Conservation (phyloP, 768 basidiomycete species). For the Mycena indigotica region DNA sequence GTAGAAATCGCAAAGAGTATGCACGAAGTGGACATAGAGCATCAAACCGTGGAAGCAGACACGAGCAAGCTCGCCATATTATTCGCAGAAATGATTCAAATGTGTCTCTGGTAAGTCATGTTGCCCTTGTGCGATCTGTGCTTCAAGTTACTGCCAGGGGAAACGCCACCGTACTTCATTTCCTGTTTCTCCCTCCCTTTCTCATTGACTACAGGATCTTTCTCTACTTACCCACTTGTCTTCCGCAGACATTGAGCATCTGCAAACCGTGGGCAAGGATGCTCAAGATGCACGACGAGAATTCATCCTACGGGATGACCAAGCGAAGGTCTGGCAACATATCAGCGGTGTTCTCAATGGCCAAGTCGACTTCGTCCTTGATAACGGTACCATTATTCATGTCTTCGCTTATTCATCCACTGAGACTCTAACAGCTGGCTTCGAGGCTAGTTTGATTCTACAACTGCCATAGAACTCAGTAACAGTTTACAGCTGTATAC, state of each 20-base stretch:
- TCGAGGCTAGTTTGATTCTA: conserved; percentile 60
- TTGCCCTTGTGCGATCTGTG: too few relatives aligned
- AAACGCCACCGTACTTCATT: conserved; percentile 76
- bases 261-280: conserved; percentile 83
- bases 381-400: conserved; percentile 72
- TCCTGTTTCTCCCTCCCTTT: not conserved
- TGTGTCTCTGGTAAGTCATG: conserved; percentile 75
- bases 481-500: conserved; percentile 73
- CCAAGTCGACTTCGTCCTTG: conserved; percentile 84
- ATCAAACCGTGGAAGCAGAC: conserved; percentile 45
- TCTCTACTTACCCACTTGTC: conserved; percentile 87
- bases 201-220: conserved; percentile 52
- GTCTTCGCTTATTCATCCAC: not conserved
- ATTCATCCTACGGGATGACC: conserved; percentile 85
- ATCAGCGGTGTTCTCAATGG: conserved; percentile 56
- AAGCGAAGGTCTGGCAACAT: conserved; percentile 72
- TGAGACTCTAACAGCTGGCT: conserved; percentile 63
- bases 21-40: conserved; percentile 60
- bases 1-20: conserved; percentile 76
- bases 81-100: conserved; percentile 86
- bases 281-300: conserved; percentile 75
- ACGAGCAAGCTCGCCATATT: conserved; percentile 59
- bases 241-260: conserved; percentile 75
- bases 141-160: conserved; percentile 64
- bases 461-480: not conserved